These are phyloP conservation scores for Neodidymelliopsis sp. DNA, from an alignment of 2,329 filamentous ascomycete genomes.

Conservation along the genomic window DNA sequence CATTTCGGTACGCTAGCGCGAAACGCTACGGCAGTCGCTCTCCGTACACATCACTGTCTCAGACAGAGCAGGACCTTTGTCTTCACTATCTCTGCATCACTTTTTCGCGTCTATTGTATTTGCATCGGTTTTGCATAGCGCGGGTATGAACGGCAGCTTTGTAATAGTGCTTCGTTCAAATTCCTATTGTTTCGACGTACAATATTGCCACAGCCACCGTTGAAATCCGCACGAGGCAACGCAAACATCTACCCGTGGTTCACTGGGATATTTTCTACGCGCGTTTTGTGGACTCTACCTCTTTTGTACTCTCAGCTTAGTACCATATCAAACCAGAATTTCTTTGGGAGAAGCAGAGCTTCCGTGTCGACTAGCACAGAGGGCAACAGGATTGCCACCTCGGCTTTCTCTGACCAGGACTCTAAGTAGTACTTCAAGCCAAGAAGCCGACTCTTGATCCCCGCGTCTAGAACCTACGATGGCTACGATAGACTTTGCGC, in stretches of 20 bases:
- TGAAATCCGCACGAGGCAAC: conserved; percentile 4
- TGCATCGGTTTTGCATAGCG: conserved; percentile 41
- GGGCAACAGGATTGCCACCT: too few relatives aligned
- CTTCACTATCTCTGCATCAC: conserved; percentile 6
- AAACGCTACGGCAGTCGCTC: conserved; percentile 18
- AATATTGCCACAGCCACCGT: conserved; percentile 37
- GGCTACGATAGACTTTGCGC: conserved; percentile 61
- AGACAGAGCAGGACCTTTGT: conserved; percentile 1
- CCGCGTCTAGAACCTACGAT: conserved; percentile 23
- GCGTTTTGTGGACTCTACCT: too few relatives aligned
- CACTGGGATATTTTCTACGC: too few relatives aligned
- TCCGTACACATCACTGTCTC: conserved; percentile 8
- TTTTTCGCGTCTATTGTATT: conserved; percentile 10
- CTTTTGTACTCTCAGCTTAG: too few relatives aligned
- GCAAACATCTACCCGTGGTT: too few relatives aligned
- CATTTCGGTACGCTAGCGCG: conserved; percentile 11
- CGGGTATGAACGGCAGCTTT: conserved; percentile 32
- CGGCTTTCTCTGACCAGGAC: too few relatives aligned
- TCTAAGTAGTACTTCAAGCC: too few relatives aligned
- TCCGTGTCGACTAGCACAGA: too few relatives aligned
- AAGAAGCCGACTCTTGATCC: too few relatives aligned
- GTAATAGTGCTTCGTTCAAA: conserved; percentile 23
- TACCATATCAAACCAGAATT: too few relatives aligned
- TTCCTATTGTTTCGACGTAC: conserved; percentile 28
- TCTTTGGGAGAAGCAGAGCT: too few relatives aligned